phyloP scores from a whole-genome alignment of 2,329 filamentous ascomycete genomes.

The Calonectria fujianensis region DNA sequence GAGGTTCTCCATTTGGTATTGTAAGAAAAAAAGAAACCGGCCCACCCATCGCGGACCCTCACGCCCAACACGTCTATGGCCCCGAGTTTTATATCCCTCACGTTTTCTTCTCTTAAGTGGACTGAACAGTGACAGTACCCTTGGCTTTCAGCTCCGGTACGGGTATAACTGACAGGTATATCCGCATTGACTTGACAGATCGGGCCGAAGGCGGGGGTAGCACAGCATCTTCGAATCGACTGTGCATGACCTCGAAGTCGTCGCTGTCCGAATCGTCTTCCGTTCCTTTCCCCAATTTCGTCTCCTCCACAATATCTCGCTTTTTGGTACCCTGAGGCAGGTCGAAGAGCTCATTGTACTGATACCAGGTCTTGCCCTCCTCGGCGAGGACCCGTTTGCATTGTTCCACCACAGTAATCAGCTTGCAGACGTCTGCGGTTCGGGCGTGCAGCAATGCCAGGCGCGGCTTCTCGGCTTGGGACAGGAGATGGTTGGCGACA shows the following conservation, averaged over 20 bases:
- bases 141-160: conserved; percentile 73
- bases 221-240: conserved; percentile 73
- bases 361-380: conserved; percentile 69
- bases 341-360: conserved; percentile 75
- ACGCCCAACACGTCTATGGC: conserved; percentile 5
- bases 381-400: conserved; percentile 74
- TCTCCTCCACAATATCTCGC: conserved; percentile 64
- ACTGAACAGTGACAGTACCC: conserved; percentile 68
- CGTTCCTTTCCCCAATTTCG: conserved; percentile 60
- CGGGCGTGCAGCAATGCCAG: conserved; percentile 72
- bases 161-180: conserved; percentile 74
- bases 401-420: conserved; percentile 81
- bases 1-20: background rate
- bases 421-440: conserved; percentile 74
- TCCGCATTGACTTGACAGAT: conserved; percentile 73
- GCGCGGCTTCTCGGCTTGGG: conserved; percentile 51
- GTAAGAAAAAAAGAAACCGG: conserved; percentile 4
- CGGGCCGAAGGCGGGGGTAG: conserved; percentile 67
- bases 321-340: conserved; percentile 60
- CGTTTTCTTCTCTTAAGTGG: conserved; percentile 59
- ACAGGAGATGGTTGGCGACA: conserved; percentile 66
- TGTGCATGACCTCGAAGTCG: conserved; percentile 75
- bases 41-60: conserved; percentile 14
- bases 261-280: conserved; percentile 60
- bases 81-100: conserved; percentile 31